Conservation (phyloP, 2,329 filamentous ascomycete species). For the Aspergillus sp. region DNA sequence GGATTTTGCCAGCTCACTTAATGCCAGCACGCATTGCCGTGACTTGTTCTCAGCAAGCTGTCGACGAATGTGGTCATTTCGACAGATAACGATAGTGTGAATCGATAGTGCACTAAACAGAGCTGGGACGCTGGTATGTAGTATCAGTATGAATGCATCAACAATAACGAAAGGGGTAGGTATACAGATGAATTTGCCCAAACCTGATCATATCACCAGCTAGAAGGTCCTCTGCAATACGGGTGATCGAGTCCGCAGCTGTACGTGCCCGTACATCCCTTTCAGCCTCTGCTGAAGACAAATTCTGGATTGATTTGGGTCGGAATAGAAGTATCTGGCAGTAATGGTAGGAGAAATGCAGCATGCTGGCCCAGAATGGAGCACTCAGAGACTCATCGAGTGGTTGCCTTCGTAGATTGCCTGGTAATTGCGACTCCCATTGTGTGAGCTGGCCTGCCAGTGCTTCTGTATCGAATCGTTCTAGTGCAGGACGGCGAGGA, state of each 20-base stretch:
- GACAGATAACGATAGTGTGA: constrained; percentile 20
- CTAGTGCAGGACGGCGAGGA: not conserved
- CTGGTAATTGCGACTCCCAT: constrained; percentile 2
- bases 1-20: constrained; percentile 16
- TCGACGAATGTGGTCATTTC: constrained; percentile 12
- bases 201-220: constrained; percentile 5
- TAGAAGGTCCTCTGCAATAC: constrained; percentile 15
- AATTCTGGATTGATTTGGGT: constrained; percentile 4
- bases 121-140: constrained; percentile 12
- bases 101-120: constrained; percentile 19
- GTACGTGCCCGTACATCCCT: constrained; percentile 4
- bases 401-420: not conserved
- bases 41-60: constrained; percentile 20
- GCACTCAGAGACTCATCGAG: constrained; percentile 1
- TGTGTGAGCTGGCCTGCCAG: constrained; percentile 2
- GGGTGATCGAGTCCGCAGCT: constrained; percentile 14
- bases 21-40: constrained; percentile 18
- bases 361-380: constrained; percentile 7
- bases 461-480: constrained; percentile 1
- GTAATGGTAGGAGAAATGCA: constrained; percentile 7
- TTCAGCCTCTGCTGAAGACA: constrained; percentile 1
- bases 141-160: not conserved
- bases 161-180: not conserved
- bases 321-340: constrained; percentile 6
- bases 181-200: constrained; percentile 8